Base-by-base conservation (phyloP, 2,329 filamentous ascomycete species). In the Rhinocladiella similis region DNA sequence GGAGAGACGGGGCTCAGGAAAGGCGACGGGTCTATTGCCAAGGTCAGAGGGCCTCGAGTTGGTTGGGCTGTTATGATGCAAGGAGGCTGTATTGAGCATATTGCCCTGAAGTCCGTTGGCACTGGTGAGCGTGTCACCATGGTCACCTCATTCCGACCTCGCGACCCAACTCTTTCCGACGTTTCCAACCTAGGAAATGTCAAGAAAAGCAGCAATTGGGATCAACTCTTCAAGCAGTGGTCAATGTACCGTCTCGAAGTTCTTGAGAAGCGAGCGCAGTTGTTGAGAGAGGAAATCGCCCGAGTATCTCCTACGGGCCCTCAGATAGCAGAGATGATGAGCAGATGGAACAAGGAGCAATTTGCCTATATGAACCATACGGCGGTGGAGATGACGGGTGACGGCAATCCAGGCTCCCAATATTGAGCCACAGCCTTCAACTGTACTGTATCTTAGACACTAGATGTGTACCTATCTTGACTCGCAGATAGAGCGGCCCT, bases 51-150 rank as follows among this genome's bases (percentile, higher is more conserved):
- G 9, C 64, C 64, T 4, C 41, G 45, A 13, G 45, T 69, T 6
- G 68, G 67, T n/a, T 63, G 63, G 52, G 64, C 63, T 4, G 64
- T 68, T 3, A 61, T 69, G 46, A 62, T 69, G 25, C 67, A 69
- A 61, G 67, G 67, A n/a, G 59, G 66, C 18, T 59, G 65, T 47
- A 62, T 69, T 29, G 55, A 66, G 33, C 67, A 69, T 35, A 54
- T 63, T 12, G 67, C 67, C 20, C 57, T 65, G 16, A 62, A 60
- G n/a, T 64, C 66, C 5, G 60, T 59, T 10, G 65, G 66, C 2
- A 59, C 60, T 1, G 52, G 56, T 6, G 67, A 69, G 48, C 63
- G 67, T 5, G 66, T 69, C 38, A 63, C 63, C 3, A 66, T 63
- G 16, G 63, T 69, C 10, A 68, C 67, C 36, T 67, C 66, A 6